phyloP scores from a whole-genome alignment of 2,329 filamentous ascomycete species.

The Calonectria pseudoreteaudii region DNA sequence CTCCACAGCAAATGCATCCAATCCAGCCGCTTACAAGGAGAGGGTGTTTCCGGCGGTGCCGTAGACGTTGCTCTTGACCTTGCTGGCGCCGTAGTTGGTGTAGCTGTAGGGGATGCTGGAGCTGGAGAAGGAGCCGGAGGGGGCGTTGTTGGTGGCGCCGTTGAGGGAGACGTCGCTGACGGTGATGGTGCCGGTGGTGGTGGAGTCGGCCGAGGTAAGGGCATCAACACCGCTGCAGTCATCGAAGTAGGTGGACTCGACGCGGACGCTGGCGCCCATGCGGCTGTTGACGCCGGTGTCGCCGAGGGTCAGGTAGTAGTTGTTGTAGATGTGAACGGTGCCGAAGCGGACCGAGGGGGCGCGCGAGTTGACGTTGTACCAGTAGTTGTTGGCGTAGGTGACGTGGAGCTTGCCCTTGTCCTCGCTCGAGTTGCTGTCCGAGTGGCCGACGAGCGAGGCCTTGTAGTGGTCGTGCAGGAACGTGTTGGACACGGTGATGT shows the following conservation, averaged over 20 bases:
- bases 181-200: constrained; percentile 54
- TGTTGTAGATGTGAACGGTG: constrained; percentile 71
- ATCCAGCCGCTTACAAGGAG: constrained; percentile 42
- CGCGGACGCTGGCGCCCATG: constrained; percentile 67
- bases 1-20: background rate
- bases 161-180: constrained; percentile 58
- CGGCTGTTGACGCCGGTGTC: constrained; percentile 66
- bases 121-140: constrained; percentile 60
- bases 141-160: constrained; percentile 52
- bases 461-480: constrained; percentile 61
- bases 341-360: constrained; percentile 74
- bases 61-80: constrained; percentile 57
- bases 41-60: constrained; percentile 54
- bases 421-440: constrained; percentile 66
- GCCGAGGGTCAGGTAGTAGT: constrained; percentile 58
- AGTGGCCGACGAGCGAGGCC: constrained; percentile 70
- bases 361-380: constrained; percentile 73
- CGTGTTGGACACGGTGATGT: constrained; percentile 60
- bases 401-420: constrained; percentile 72
- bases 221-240: constrained; percentile 47
- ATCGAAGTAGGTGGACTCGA: constrained; percentile 66
- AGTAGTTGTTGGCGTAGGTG: constrained; percentile 77
- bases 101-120: constrained; percentile 67
- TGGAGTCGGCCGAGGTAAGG: constrained; percentile 55
- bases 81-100: constrained; percentile 57